phyloP scores from a whole-genome alignment of 768 basidiomycete genomes.

The Candolleomyces efflorescens region DNA sequence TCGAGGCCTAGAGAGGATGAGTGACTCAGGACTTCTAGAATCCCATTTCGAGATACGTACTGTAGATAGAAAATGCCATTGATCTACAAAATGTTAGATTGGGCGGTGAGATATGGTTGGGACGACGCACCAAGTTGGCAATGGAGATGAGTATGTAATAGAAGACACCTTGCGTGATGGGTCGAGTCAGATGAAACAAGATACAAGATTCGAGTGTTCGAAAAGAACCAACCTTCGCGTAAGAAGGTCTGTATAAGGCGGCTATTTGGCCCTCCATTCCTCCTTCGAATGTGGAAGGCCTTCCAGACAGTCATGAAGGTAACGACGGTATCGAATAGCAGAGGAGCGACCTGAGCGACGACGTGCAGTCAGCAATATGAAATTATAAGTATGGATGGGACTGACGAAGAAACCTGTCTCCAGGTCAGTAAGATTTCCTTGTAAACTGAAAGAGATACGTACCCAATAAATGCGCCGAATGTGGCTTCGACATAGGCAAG shows the following conservation, averaged over 20 bases:
- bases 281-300: slow-evolving; percentile 70
- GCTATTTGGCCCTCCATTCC: slow-evolving; percentile 72
- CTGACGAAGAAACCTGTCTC: slow-evolving; percentile 54
- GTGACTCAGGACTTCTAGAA: neutral
- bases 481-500: slow-evolving; percentile 77
- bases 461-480: slow-evolving; percentile 81
- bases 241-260: slow-evolving; percentile 81
- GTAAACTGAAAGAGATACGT: slow-evolving; percentile 14
- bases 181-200: neutral
- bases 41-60: slow-evolving; percentile 31
- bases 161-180: slow-evolving; percentile 54
- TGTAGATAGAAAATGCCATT: slow-evolving; percentile 88
- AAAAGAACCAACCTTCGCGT: slow-evolving; percentile 55
- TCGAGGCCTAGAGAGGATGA: slow-evolving; percentile 49
- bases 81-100: slow-evolving; percentile 33
- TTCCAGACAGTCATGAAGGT: slow-evolving; percentile 80
- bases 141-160: slow-evolving; percentile 86
- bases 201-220: neutral
- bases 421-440: slow-evolving; percentile 12
- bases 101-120: neutral
- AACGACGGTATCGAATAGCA: slow-evolving; percentile 76
- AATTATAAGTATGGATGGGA: slow-evolving; percentile 10
- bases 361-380: neutral
- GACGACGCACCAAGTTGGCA: slow-evolving; percentile 57
- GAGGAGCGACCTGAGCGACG: slow-evolving; percentile 63